Evolutionary conservation across 108 stramenopile genomes (phyloP), one percentile per base, ranked within the genome.

Genomic region (Licmophora abbreviata): DNA sequence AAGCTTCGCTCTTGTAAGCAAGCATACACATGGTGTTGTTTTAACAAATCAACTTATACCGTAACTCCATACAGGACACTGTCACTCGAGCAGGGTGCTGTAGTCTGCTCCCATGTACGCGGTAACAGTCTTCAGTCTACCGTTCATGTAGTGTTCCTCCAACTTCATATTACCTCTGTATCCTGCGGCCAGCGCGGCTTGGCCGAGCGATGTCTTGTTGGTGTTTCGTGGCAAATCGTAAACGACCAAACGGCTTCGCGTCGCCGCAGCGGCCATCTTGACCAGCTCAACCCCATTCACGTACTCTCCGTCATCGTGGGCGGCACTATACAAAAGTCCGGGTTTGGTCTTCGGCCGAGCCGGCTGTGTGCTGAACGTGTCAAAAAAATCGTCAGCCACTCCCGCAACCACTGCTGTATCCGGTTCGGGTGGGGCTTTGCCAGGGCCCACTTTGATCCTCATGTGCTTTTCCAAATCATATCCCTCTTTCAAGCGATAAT

Each of bases 81-180:
- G n/a, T 5, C 20, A 40, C 18, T 4, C 18, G 20, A 40, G 38
- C 3, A 40, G 38, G 18, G 18, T 20, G 20, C 38, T 40, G 5
- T 40, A 40, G 38, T 40, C 38, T 40, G 38, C 38, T 18, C 88
- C 88, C 52, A 92, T 66, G 57, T 88, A 92, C n/a, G 84, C 85
- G 18, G 86, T 88, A 4, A 86, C 84, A 2, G 90, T 92, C 65
- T 92, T 92, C 51, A 92, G 66, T 15, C 81, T 82, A 20, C 81
- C 84, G 54, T 88, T 92, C 20, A 92, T 38, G 54, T 83, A 85
- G 63, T 92, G 83, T 31, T 92, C 85, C 46, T 92, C 90, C 63
- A 88, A 50, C 43, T 85, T 81, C 4, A 77, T 53, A 53, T 86
- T 91, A 20, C 86, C 86, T 25, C 68, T 76, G 59, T 88, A 88